Conservation (phyloP, 208 protist species). For the Wallacemonas sp. region DNA sequence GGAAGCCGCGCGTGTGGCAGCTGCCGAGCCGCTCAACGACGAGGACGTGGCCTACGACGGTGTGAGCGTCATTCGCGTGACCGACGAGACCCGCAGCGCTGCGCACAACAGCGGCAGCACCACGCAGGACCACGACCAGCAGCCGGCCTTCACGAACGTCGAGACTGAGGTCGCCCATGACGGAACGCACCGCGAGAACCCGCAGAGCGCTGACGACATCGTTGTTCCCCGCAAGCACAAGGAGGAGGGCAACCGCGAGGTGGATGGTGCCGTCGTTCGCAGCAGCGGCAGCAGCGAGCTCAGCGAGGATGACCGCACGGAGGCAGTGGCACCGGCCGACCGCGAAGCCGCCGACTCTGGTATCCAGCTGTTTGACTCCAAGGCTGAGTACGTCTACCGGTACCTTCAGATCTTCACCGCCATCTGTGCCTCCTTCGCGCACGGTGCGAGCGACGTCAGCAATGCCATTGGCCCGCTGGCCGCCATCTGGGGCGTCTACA, state of each 20-base stretch:
- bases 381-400: conserved; percentile 70
- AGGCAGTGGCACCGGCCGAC: background rate
- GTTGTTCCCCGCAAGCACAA: background rate
- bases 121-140: too few species aligned
- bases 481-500: conserved; percentile 70
- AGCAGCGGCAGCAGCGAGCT: background rate
- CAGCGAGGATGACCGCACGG: conserved; percentile 1
- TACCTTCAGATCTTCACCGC: conserved; percentile 86
- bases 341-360: conserved; percentile 26
- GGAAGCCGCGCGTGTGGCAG: too few species aligned
- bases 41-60: conserved; percentile 12
- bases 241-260: background rate
- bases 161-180: too few species aligned
- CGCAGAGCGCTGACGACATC: background rate
- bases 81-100: background rate
- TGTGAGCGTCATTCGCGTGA: background rate
- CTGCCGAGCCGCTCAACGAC: conserved; percentile 9
- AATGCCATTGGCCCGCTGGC: conserved; percentile 80
- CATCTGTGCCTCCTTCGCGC: conserved; percentile 78
- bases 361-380: conserved; percentile 49
- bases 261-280: conserved; percentile 2
- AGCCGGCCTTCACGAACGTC: too few species aligned
- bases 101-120: too few species aligned
- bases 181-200: background rate
- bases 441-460: conserved; percentile 84